Percentiles rank a stretch among this genome's conserved stretches.
Conservation (phyloP, 2,329 filamentous ascomycete species). For the Pestalotiopsis sp. region DNA sequence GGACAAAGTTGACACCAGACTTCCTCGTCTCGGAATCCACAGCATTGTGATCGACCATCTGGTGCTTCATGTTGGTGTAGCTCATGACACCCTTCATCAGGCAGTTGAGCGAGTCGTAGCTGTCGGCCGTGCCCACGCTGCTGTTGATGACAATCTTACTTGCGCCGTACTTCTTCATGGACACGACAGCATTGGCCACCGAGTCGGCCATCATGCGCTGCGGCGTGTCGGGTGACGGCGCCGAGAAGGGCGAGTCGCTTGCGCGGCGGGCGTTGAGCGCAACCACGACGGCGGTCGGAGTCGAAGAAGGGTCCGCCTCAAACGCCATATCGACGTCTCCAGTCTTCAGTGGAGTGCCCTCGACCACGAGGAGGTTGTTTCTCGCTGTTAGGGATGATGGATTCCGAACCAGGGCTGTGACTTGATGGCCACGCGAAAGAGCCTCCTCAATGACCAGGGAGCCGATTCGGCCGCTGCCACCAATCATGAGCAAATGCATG, state of each 20-base stretch:
- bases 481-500: slow-evolving; percentile 49
- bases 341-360: slow-evolving; percentile 37
- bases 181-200: slow-evolving; percentile 35
- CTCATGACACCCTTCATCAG: slow-evolving; percentile 46
- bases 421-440: slow-evolving; percentile 39
- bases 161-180: slow-evolving; percentile 37
- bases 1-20: slow-evolving; percentile 37
- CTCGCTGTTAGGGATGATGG: slow-evolving; percentile 31
- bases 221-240: slow-evolving; percentile 37
- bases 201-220: slow-evolving; percentile 48
- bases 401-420: slow-evolving; percentile 48
- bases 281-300: slow-evolving; percentile 42
- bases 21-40: slow-evolving; percentile 43
- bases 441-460: slow-evolving; percentile 41
- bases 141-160: slow-evolving; percentile 51
- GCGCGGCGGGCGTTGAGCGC: slow-evolving; percentile 49
- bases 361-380: slow-evolving; percentile 36
- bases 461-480: slow-evolving; percentile 49
- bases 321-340: slow-evolving; percentile 40
- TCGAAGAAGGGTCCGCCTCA: slow-evolving; percentile 16
- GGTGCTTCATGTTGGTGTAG: slow-evolving; percentile 46
- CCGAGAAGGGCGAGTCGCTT: slow-evolving; percentile 49
- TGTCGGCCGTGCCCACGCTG: slow-evolving; percentile 49
- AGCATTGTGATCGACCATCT: slow-evolving; percentile 48
- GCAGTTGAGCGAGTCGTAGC: slow-evolving; percentile 41